Conservation (phyloP, 1,284 basidiomycete genomes). For the Boletellus sp. region DNA sequence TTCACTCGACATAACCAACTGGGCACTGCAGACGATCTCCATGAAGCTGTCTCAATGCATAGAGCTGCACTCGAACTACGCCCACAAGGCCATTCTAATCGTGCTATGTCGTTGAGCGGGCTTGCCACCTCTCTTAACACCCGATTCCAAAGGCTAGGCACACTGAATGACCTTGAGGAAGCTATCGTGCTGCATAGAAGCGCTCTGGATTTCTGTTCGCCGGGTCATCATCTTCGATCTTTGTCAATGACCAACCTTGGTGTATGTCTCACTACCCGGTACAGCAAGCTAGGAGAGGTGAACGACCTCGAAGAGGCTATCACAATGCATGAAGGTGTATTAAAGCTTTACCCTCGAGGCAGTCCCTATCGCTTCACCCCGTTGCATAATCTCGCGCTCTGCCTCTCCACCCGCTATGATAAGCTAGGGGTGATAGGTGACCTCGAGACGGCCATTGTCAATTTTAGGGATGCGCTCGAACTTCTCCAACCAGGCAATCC, state of each 20-base stretch:
- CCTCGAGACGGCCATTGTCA: background rate
- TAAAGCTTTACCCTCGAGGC: background rate
- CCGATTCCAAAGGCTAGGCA: background rate
- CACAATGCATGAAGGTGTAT: background rate
- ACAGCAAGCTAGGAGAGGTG: background rate
- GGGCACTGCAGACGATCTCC: background rate
- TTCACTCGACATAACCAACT: background rate
- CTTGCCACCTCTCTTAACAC: background rate
- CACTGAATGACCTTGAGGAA: background rate
- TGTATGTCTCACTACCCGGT: background rate
- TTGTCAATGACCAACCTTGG: background rate
- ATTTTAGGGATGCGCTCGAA: background rate
- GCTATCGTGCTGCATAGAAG: background rate
- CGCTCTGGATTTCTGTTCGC: background rate
- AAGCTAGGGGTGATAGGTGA: background rate
- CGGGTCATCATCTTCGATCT: background rate
- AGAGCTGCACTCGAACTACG: slow-evolving; percentile 1
- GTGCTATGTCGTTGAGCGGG: background rate
- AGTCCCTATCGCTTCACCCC: background rate
- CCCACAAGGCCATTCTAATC: background rate
- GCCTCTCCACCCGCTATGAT: background rate
- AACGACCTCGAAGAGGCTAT: background rate
- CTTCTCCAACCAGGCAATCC: background rate
- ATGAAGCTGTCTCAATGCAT: slow-evolving; percentile 1
- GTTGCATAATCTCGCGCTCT: background rate